Percentiles rank a stretch among this genome's conserved stretches.
These are phyloP conservation scores for Fusarium verticillioides DNA, from an alignment of 2,329 filamentous ascomycete genomes.

Conservation along the genomic window DNA sequence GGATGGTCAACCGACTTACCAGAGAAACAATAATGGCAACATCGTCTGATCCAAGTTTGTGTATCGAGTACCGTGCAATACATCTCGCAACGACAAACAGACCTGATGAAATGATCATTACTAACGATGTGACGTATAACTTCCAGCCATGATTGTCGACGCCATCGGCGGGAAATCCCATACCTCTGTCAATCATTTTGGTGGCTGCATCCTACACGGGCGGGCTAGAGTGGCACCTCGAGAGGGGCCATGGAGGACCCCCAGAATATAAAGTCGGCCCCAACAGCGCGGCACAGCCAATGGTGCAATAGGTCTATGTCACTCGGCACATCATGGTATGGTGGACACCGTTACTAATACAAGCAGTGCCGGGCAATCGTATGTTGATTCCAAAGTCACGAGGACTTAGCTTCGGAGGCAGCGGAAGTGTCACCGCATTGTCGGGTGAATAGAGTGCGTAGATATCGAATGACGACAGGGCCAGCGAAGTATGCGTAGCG, in stretches of 20 bases:
- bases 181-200: not conserved
- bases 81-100: not conserved
- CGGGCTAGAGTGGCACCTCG: not conserved
- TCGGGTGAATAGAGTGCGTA: not conserved
- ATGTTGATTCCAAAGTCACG: not conserved
- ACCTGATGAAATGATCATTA: not conserved
- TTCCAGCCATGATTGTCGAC: not conserved
- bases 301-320: not conserved
- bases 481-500: not conserved
- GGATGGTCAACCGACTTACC: fast-evolving
- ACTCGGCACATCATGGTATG: not conserved
- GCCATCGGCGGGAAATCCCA: not conserved
- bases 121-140: not conserved
- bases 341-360: not conserved
- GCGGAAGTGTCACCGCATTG: not conserved
- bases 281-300: not conserved
- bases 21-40: not conserved
- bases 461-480: too few species aligned
- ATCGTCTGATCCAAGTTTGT: not conserved
- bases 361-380: not conserved
- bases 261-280: not conserved
- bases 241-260: not conserved
- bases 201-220: not conserved
- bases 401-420: not conserved
- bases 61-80: not conserved